Base-by-base conservation (phyloP, 2,329 filamentous ascomycete species). In the Pseudogymnoascus sp. region DNA sequence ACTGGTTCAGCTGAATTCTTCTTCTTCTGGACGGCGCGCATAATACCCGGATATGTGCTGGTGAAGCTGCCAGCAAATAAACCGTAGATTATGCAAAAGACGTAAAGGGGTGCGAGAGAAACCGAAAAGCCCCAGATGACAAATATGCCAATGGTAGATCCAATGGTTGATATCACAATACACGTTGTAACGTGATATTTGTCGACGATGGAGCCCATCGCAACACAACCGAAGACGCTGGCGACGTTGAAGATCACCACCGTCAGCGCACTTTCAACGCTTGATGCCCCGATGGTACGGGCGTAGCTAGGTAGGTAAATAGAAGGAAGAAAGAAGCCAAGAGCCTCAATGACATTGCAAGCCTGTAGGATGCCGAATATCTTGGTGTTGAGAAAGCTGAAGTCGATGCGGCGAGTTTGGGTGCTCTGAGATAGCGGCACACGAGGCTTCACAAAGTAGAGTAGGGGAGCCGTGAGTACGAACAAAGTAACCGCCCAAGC, bases 381-480 rank as follows among this genome's bases (percentile, higher is more conserved):
- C 9, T 71, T 72, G 64, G 79, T 77, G 56, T 69, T 72, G 56
- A 82, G 72, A 68, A 82, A 82, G 1, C 64, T 64, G 69, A 68
- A 38, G 44, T 70, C 37, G 59, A 60, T 37, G 7, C 35, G 59
- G 66, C 21, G 17, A 64, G 64, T 50, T 59, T 64, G 5, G 70
- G 72, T n/a, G 72, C 33, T 42, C 31, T 60, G 59, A 2, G 65
- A 65, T 13, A 67, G 17, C 2, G 83, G 79, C 23, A 85, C 70
- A 1, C 85, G 79, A 1, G 82, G 80, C 65, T 82, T 83, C 69
- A 88, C 78, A 66, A 83, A 83, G 61, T 77, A 80, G 5, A 83
- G 78, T n/a, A 86, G 76, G 3, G 85, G 84, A 26, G 80, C 74
- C 2, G 82, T 82, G 15, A 84, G 64, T 60, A 79, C 71, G 29